A percentile compares a stretch with the other conserved stretches of the same genome.
phyloP scores from a whole-genome alignment of 108 stramenopile species.

The Mediolabrus comicus region DNA sequence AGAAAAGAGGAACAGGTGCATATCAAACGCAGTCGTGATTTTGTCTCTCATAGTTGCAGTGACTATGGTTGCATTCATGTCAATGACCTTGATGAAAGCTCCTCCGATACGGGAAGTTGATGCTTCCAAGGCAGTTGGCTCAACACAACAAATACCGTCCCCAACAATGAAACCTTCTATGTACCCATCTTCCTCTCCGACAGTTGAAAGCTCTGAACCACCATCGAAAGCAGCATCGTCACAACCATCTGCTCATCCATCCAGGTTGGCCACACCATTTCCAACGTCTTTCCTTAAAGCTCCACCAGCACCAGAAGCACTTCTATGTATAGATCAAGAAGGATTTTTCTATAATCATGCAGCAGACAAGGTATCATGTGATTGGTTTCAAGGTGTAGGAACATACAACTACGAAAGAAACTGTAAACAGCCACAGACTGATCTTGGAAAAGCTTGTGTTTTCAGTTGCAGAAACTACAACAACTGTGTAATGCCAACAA shows the following conservation, averaged over 20 bases:
- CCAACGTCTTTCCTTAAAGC: background rate
- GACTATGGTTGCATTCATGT: background rate
- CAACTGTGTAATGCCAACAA: slow-evolving; percentile 6
- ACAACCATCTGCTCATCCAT: background rate
- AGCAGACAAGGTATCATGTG: slow-evolving; percentile 24
- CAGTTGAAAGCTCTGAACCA: background rate
- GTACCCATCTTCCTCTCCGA: slow-evolving; percentile 6
- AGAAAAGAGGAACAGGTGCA: slow-evolving; percentile 2
- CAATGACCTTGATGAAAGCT: slow-evolving; percentile 7
- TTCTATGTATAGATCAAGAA: slow-evolving; percentile 14
- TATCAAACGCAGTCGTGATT: slow-evolving; percentile 2
- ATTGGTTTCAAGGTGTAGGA: slow-evolving; percentile 22
- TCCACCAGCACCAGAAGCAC: slow-evolving; percentile 9
- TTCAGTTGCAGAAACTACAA: slow-evolving; percentile 16
- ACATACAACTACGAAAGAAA: slow-evolving; percentile 9
- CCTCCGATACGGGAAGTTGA: slow-evolving; percentile 3
- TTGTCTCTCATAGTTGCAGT: slow-evolving; percentile 12
- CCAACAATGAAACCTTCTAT: slow-evolving; percentile 17
- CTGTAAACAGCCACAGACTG: slow-evolving; percentile 32
- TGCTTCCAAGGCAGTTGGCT: background rate
- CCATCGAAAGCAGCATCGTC: background rate
- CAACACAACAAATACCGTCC: background rate
- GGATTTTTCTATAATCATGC: slow-evolving; percentile 29
- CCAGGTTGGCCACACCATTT: background rate
- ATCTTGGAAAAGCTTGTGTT: slow-evolving; percentile 26